Conservation (phyloP, 768 basidiomycete species). For the Lactifluus subvellereus region DNA sequence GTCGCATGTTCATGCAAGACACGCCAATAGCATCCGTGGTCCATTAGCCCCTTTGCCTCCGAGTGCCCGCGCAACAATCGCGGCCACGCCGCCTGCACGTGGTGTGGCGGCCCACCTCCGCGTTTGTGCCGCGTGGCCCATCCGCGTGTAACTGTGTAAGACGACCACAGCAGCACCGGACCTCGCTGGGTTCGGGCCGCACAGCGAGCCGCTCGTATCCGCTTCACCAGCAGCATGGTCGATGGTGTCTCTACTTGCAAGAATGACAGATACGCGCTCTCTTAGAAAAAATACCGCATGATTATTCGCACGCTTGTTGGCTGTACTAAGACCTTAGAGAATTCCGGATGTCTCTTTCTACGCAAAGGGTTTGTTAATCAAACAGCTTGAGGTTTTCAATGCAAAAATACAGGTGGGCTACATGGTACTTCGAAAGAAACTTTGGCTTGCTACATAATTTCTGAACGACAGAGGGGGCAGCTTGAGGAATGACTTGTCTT, state of each 20-base stretch:
- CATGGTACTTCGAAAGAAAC: not conserved
- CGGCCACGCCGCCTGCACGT: not conserved
- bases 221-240: too few relatives aligned
- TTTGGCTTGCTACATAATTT: constrained; percentile 46
- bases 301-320: too few relatives aligned
- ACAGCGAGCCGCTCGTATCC: too few relatives aligned
- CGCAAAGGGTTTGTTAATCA: not conserved
- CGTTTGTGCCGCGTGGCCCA: not conserved
- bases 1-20: too few relatives aligned
- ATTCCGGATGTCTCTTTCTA: too few relatives aligned
- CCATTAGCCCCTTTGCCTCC: not conserved
- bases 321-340: too few relatives aligned
- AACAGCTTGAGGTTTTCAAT: not conserved
- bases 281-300: too few relatives aligned
- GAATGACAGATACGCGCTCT: too few relatives aligned
- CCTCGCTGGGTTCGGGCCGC: too few relatives aligned
- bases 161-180: too few relatives aligned
- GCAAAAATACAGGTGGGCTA: not conserved
- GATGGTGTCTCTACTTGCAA: too few relatives aligned
- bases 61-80: not conserved
- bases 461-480: constrained; percentile 86
- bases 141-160: not conserved
- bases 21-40: not conserved
- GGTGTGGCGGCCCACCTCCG: not conserved
- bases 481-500: constrained; percentile 83